These are phyloP conservation scores for Backusella westeae DNA, from an alignment of 192 early-diverging fungal species.

Conservation along the genomic window DNA sequence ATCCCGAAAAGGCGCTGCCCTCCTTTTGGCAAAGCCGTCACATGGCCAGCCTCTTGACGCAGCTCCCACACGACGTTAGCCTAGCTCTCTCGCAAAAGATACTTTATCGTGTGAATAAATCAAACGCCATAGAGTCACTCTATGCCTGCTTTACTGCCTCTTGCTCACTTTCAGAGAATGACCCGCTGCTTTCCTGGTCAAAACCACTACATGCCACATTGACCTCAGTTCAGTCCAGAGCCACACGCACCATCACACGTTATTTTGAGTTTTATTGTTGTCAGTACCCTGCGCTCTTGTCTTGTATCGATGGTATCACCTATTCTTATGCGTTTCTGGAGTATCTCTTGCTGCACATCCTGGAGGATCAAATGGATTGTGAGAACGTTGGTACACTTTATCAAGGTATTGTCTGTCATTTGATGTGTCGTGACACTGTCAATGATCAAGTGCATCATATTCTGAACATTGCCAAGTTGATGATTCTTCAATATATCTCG, in stretches of 20 bases:
- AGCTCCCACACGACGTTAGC: neutral
- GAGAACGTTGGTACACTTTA: conserved; percentile 23
- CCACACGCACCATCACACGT: conserved; percentile 19
- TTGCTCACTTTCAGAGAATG: conserved; percentile 2
- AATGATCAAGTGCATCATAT: conserved; percentile 12
- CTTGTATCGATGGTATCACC: conserved; percentile 35
- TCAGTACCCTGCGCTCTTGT: conserved; percentile 28
- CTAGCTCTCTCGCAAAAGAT: conserved; percentile 4
- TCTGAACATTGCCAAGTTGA: conserved; percentile 9
- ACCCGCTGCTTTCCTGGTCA: conserved; percentile 17
- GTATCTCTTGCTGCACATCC: conserved; percentile 17
- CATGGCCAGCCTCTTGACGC: conserved; percentile 10
- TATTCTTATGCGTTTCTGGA: conserved; percentile 28
- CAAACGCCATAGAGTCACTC: conserved; percentile 24
- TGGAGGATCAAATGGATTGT: conserved; percentile 29
- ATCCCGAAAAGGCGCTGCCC: conserved; percentile 23
- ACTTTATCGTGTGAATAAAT: conserved; percentile 16
- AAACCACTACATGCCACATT: conserved; percentile 20
- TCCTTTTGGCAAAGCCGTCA: conserved; percentile 18
- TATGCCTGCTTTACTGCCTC: conserved; percentile 20
- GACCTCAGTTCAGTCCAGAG: conserved; percentile 7
- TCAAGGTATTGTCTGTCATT: conserved; percentile 22
- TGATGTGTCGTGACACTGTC: conserved; percentile 21
- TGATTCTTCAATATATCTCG: neutral
- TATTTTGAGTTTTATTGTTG: conserved; percentile 33